phyloP scores from a whole-genome alignment of 257 asterid species.

The Nicotiana attenuata region DNA sequence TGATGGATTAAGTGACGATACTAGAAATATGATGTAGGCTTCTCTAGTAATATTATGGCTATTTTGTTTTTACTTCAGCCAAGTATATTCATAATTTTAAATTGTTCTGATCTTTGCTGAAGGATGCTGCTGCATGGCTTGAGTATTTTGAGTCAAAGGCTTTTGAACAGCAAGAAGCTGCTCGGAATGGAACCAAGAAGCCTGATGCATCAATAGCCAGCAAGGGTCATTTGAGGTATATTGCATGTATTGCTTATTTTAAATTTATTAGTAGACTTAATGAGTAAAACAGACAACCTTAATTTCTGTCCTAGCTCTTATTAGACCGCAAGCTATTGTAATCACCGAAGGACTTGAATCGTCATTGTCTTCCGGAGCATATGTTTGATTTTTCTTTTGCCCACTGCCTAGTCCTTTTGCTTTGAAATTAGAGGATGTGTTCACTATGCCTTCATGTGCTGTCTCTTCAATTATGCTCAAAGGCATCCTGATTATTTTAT shows the following conservation, averaged over 20 bases:
- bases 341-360: background rate
- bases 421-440: background rate
- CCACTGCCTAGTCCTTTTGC: background rate
- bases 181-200: slow-evolving; percentile 85
- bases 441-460: background rate
- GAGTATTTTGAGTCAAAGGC: slow-evolving; percentile 98
- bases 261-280: slow-evolving; percentile 12
- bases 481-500: slow-evolving; percentile 2
- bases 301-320: background rate
- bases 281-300: background rate
- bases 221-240: slow-evolving; percentile 98
- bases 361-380: background rate
- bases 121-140: slow-evolving; percentile 99
- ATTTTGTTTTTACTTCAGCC: background rate
- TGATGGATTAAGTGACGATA: background rate
- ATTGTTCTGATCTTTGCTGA: slow-evolving; percentile 20
- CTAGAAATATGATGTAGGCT: background rate
- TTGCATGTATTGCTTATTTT: slow-evolving; percentile 23
- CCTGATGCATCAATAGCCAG: slow-evolving; percentile 97
- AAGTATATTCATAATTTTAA: background rate
- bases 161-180: slow-evolving; percentile 98
- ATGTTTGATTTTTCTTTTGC: slow-evolving; percentile 2
- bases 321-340: background rate
- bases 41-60: background rate
- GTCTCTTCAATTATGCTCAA: slow-evolving; percentile 5